Evolutionary conservation across 352 stramenopile genomes (phyloP), one percentile per base, ranked within the genome.

Genomic region (Phytophthora idaei): DNA sequence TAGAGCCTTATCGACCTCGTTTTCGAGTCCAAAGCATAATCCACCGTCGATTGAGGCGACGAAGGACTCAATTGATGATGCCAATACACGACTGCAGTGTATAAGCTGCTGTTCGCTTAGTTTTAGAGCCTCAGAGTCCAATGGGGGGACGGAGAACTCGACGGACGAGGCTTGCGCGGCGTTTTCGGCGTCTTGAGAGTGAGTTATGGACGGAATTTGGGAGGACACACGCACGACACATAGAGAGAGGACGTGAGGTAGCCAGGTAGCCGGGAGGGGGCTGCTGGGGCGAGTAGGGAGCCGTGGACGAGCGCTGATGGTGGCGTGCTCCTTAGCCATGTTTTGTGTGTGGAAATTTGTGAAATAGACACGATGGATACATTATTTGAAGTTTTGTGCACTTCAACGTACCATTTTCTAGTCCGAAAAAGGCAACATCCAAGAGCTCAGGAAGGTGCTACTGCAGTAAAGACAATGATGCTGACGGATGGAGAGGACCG

Each of bases 1-100:
- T 32, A 71, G 48, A n/a, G 31, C 34, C 2, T 64, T 37, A 1
- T 73, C 70, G 9, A 69, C 55, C 1, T 71, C 54, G 9, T 70
- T 61, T 41, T 72, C 64, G 9, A 76, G 36, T 6, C 52, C 66
- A 39, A 67, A 67, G 47, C 55, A 59, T 56, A 63, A 37, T 49
- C 17, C 45, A 31, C 31, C 42, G 48, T 31, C 31, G 52, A 29
- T 53, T 31, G 48, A 50, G 14, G 45, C 37, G 7, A 57, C 25
- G 21, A 47, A 69, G 0, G n/a, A 11, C 0, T 37, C 10, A 11
- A 61, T 39, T 28, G 60, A 61, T 10, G 39, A 29, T 37, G 36
- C 39, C 9, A 73, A 28, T 14, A 65, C 32, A 10, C 31, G 56
- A 12, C 60, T 47, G 25, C 60, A 69, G 44, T 45, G 8, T 51